These are phyloP conservation scores for Cymbopogon citratus DNA, from an alignment of 176 grass and related monocot genomes.

Conservation along the genomic window DNA sequence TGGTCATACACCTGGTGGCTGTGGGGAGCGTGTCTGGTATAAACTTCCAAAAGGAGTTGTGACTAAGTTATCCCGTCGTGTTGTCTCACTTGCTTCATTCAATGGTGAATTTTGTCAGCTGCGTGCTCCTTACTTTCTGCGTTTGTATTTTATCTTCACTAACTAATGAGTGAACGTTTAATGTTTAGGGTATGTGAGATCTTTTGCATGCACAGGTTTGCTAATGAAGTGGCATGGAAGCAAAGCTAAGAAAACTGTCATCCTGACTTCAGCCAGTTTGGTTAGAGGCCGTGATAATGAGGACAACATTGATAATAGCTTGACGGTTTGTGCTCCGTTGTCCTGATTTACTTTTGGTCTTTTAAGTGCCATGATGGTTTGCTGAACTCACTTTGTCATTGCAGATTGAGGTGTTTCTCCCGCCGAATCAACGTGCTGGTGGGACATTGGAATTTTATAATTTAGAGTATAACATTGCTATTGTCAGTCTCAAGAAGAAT, in stretches of 20 bases:
- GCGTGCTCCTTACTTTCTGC: neutral
- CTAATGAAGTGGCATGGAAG: constrained; percentile 23
- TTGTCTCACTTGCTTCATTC: constrained; percentile 30
- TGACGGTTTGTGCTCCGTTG: constrained; percentile 8
- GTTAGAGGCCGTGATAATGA: neutral
- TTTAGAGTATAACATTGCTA: too few relatives aligned
- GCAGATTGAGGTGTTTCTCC: constrained; percentile 23
- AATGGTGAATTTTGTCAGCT: neutral
- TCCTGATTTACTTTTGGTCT: neutral
- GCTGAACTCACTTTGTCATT: constrained; percentile 2
- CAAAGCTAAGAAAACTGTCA: neutral
- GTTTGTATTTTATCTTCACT: neutral
- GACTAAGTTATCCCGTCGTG: constrained; percentile 7
- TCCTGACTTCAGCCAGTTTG: constrained; percentile 35
- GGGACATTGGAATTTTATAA: too few relatives aligned
- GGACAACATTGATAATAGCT: neutral
- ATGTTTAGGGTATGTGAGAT: constrained; percentile 1
- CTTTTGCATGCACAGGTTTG: constrained; percentile 20
- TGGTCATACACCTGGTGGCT: neutral
- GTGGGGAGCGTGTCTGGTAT: neutral
- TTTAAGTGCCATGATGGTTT: neutral
- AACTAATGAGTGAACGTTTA: neutral
- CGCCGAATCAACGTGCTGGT: neutral
- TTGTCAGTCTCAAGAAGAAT: too few relatives aligned
- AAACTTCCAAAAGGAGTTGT: neutral